Evolutionary conservation across 1,284 basidiomycete genomes (phyloP), one percentile per base, ranked within the genome.

Genomic region (Sporisorium sorghi): DNA sequence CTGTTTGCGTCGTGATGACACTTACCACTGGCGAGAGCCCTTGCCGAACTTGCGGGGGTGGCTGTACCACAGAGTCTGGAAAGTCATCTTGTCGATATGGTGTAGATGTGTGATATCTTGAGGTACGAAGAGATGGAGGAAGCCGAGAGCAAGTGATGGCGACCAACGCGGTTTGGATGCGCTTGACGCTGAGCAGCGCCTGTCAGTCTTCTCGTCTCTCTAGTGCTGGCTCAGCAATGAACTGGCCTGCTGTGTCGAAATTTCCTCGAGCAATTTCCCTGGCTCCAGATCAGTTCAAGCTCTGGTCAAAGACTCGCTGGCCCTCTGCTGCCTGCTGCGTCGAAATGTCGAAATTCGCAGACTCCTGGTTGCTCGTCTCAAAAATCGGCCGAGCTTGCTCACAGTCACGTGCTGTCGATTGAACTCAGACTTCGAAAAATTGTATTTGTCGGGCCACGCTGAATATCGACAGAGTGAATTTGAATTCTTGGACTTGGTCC

Each of bases 21-120:
- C 81, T 73, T 58, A 83, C 81, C 81, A 84, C 54, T 76, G 63
- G 33, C 82, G 82, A 23, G 80, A 79, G 63, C 82, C 82, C 78
- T 84, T 84, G 63, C 78, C 80, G 72, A 70, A 78, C 67, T 78
- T 77, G 72, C 77, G 76, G 55, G 77, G 76, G 73, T 78, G 80
- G 71, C 73, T 76, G 81, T 74, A 82, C 82, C 82, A 83, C 58
- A 82, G 61, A 63, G 76, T 77, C 48, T 71, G 62, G 77, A 83
- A 82, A 75, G 82, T 74, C 82, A 83, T 83, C 46, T 77, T 83
- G 80, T 73, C 61, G 59, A 30, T 24, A 39, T 58, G 26, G 67
- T 71, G 60, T 67, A 43, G 47, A 59, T 46, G 59, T 28, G 63
- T 69, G 63, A 60, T 64, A 53, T 67, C 60, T 64, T 64, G 63